Conservation (phyloP, 2,329 filamentous ascomycete species). For the Alternaria longipes region DNA sequence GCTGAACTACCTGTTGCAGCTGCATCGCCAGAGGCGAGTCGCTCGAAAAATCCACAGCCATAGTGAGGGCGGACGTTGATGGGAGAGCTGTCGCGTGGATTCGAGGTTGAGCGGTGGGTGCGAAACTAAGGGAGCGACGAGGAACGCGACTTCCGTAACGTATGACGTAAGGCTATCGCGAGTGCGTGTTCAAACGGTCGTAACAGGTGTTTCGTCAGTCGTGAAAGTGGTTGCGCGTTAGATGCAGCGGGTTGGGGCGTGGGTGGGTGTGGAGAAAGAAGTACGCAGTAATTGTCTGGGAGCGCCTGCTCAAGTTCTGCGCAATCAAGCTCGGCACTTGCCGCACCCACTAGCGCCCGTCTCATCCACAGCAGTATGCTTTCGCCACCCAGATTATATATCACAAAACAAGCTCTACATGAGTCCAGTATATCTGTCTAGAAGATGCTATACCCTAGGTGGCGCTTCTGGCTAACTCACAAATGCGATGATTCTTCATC, state of each 20-base stretch:
- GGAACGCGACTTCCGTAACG: conserved; percentile 32
- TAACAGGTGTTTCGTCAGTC: conserved; percentile 21
- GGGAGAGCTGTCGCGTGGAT: conserved; percentile 22
- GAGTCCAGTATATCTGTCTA: not conserved
- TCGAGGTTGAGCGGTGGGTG: conserved; percentile 23
- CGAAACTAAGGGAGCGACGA: conserved; percentile 34
- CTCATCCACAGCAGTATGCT: not conserved
- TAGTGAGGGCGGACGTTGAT: conserved; percentile 51
- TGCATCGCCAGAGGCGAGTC: conserved; percentile 86
- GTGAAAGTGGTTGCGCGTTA: conserved; percentile 22
- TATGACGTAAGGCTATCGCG: conserved; percentile 25
- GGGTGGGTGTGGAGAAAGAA: conserved; percentile 18
- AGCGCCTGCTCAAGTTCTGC: conserved; percentile 24
- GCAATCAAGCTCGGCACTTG: conserved; percentile 22
- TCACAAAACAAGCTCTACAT: not conserved
- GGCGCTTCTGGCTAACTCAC: not conserved
- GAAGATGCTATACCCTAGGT: not conserved
- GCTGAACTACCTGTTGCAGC: conserved; percentile 82
- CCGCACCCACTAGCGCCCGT: conserved; percentile 17
- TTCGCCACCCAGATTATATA: conserved; percentile 4
- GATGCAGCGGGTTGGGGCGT: conserved; percentile 10
- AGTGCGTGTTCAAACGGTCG: conserved; percentile 15
- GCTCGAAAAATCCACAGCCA: conserved; percentile 80
- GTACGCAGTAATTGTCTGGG: conserved; percentile 14
- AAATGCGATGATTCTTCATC: not conserved